Conservation (phyloP, 2,329 filamentous ascomycete genomes). For the Xylariaceae sp. region DNA sequence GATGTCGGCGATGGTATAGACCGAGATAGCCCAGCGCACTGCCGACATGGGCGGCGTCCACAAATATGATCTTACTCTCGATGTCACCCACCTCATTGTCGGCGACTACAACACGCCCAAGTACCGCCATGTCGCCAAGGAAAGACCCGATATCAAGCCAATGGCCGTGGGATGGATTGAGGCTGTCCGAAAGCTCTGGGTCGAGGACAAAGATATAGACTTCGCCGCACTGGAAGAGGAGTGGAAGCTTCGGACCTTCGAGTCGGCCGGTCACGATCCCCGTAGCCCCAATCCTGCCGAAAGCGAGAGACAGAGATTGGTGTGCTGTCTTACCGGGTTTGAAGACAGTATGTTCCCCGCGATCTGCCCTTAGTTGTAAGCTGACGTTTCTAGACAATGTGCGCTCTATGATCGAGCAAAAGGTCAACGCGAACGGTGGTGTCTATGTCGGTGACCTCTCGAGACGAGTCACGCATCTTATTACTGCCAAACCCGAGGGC, state of each 20-base stretch:
- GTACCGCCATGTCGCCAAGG: slow-evolving; percentile 89
- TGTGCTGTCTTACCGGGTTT: slow-evolving; percentile 54
- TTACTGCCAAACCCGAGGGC: slow-evolving; percentile 72
- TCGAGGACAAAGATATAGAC: slow-evolving; percentile 70
- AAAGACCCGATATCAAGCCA: slow-evolving; percentile 78
- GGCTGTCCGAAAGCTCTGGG: slow-evolving; percentile 73
- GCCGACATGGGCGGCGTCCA: slow-evolving; percentile 79
- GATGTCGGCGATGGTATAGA: slow-evolving; percentile 30
- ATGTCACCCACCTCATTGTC: slow-evolving; percentile 91
- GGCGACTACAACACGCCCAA: slow-evolving; percentile 86
- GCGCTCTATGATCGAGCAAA: slow-evolving; percentile 64
- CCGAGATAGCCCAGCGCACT: slow-evolving; percentile 58
- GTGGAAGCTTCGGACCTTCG: slow-evolving; percentile 60
- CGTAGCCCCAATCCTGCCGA: slow-evolving; percentile 25
- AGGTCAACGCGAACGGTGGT: slow-evolving; percentile 67
- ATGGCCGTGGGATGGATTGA: slow-evolving; percentile 82
- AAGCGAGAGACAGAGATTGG: slow-evolving; percentile 38
- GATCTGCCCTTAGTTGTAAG: neutral
- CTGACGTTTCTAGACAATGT: slow-evolving; percentile 47
- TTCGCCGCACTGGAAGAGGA: slow-evolving; percentile 62
- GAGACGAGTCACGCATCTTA: slow-evolving; percentile 78
- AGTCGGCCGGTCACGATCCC: slow-evolving; percentile 44
- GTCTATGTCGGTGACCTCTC: slow-evolving; percentile 84
- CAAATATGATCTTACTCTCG: slow-evolving; percentile 88
- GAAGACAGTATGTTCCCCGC: slow-evolving; percentile 40